Evolutionary conservation across 2,329 filamentous ascomycete species (phyloP).

Genomic region (Cladorrhinum sp.): DNA sequence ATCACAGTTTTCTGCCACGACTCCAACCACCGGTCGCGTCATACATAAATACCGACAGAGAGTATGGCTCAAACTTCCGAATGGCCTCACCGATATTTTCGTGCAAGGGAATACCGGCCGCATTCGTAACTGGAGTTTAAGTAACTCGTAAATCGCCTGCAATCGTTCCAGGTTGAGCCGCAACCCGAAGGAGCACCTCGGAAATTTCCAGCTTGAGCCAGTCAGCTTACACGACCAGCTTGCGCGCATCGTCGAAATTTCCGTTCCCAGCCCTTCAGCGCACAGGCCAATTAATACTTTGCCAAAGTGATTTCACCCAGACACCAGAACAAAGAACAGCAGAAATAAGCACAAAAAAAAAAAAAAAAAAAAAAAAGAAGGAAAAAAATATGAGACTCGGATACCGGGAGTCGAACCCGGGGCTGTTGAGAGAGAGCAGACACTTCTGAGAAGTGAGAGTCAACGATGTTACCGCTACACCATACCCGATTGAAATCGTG

Average conservation of each 20-base stretch:
- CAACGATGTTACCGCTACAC: constrained; percentile 22
- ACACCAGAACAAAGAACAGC: no score
- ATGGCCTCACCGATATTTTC: no score
- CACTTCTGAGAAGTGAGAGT: constrained; percentile 20
- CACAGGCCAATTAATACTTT: background rate
- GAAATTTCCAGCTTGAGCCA: background rate
- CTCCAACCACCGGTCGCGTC: no score
- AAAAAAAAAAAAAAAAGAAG: background rate
- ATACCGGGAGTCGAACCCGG: constrained; percentile 20
- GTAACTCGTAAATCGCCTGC: no score
- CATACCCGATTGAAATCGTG: constrained; percentile 12
- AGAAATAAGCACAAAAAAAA: no score
- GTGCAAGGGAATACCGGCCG: background rate
- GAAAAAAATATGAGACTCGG: constrained; percentile 9
- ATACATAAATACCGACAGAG: no score
- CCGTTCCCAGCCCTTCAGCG: background rate
- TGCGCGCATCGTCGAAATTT: background rate
- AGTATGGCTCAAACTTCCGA: no score
- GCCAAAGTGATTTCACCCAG: no score
- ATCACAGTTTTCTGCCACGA: no score
- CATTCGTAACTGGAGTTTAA: background rate
- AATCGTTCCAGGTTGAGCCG: background rate
- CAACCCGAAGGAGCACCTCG: background rate
- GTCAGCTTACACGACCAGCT: background rate
- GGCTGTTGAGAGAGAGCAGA: constrained; percentile 14